Conservation (phyloP, 176 grass and related monocot genomes). For the Ampelocalamus luodianensis region DNA sequence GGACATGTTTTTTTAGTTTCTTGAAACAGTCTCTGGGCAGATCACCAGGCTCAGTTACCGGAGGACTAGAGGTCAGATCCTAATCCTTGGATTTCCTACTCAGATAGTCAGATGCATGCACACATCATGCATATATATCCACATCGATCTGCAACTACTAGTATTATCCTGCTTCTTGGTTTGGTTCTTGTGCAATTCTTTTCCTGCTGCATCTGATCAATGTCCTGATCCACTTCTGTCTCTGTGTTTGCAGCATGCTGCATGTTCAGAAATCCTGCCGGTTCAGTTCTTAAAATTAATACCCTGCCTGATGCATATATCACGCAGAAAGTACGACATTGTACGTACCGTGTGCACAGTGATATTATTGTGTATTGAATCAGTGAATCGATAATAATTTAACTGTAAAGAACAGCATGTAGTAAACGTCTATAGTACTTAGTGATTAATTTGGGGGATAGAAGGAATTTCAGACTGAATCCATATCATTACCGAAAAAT, state of each 20-base stretch:
- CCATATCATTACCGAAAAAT: neutral
- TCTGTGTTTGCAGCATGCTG: slow-evolving; percentile 28
- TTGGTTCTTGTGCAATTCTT: slow-evolving; percentile 57
- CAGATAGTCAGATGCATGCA: slow-evolving; percentile 36
- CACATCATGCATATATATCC: slow-evolving; percentile 26
- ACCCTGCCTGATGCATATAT: neutral
- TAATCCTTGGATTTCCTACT: slow-evolving; percentile 35
- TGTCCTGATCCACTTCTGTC: slow-evolving; percentile 34
- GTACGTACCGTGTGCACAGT: neutral
- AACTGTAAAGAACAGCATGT: neutral
- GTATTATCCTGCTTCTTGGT: slow-evolving; percentile 32
- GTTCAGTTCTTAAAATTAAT: slow-evolving; percentile 28
- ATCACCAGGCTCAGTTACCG: slow-evolving; percentile 41
- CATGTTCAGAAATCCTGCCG: slow-evolving; percentile 37
- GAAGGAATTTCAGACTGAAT: neutral
- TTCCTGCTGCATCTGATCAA: slow-evolving; percentile 35
- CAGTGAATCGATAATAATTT: neutral
- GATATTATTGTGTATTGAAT: neutral
- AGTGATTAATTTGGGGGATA: neutral
- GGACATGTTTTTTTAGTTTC: slow-evolving; percentile 21
- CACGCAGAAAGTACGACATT: neutral
- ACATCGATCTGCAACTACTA: slow-evolving; percentile 4
- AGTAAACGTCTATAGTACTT: neutral
- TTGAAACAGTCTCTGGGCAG: slow-evolving; percentile 27
- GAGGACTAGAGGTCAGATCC: slow-evolving; percentile 31